Percentiles rank a stretch among this genome's conserved stretches.
Evolutionary conservation across 2,329 filamentous ascomycete species (phyloP).

Genomic region (Eurotiales sp.): DNA sequence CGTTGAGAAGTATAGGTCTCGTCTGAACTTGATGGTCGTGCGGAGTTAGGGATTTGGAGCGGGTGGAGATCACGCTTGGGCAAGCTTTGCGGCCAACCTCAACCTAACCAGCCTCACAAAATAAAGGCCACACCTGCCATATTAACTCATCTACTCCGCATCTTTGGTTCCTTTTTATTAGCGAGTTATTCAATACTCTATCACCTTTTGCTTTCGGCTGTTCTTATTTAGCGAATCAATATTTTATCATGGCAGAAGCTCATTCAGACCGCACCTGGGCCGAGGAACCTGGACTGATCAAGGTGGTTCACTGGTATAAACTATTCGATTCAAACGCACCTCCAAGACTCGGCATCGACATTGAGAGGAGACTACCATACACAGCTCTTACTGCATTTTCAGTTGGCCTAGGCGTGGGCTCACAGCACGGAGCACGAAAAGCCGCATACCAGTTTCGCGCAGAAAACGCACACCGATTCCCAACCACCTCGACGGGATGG

Average conservation of each 20-base stretch:
- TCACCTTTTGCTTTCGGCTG: too few relatives aligned
- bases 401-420: slow-evolving; percentile 67
- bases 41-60: background rate
- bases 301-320: slow-evolving; percentile 34
- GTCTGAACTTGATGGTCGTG: background rate
- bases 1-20: background rate
- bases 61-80: background rate
- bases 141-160: background rate
- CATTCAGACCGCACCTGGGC: slow-evolving; percentile 14
- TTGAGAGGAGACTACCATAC: slow-evolving; percentile 62
- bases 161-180: background rate
- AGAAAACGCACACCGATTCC: slow-evolving; percentile 92
- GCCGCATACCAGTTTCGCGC: slow-evolving; percentile 83
- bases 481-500: slow-evolving; percentile 79
- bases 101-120: background rate
- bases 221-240: background rate
- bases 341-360: slow-evolving; percentile 58
- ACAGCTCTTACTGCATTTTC: slow-evolving; percentile 61
- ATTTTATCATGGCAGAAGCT: slow-evolving; percentile 3
- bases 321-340: slow-evolving; percentile 35
- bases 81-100: background rate
- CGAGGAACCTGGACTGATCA: slow-evolving; percentile 22
- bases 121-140: background rate
- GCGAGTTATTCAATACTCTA: background rate
- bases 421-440: slow-evolving; percentile 67